Base-by-base conservation (phyloP, 768 basidiomycete species). In the Boletus reticuloceps region DNA sequence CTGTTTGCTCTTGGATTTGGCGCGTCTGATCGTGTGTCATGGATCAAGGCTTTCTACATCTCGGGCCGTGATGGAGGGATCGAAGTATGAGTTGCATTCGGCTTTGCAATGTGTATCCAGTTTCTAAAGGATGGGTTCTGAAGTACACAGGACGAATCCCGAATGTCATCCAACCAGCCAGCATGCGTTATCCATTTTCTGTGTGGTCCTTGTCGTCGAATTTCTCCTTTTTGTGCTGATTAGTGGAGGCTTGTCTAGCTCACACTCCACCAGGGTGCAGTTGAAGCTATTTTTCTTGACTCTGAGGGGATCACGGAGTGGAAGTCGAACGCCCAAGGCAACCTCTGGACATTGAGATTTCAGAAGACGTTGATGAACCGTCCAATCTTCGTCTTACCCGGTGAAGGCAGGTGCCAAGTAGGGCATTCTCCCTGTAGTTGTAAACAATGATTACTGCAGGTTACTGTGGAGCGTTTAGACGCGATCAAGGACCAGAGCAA, bases 131-230 rank as follows among this genome's bases (percentile, higher is more conserved):
- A 4, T 5, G n/a, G 11, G 4, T 53, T n/a, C 37, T 40, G 2
- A 60, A 89, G 86, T 75, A 84, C n/a, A 83, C 82, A 13, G 81
- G 83, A 41, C 80, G 85, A 8, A 79, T 79, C 1, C 74, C 83
- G 13, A 84, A 86, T 63, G 76, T 88, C 19, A 79, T 77, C 3
- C 82, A 83, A 1, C 73, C 81, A 2, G 78, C 78, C 20, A 37
- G 4, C 17, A 85, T 86, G 2, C 78, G 86, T 16, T 90, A 79
- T 69, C 86, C 85, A 13, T 90, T 86, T 55, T 85, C 85, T 73
- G 88, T 83, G 55, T 53, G 62, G 27, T 22, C 16, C 16, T 19
- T 16, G 6, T 44, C 13, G 17, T 14, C 38, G 7, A 14, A 13
- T 19, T n/a, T 17, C 16, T 17, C 32, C 20, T 40, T 16, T 16